Evolutionary conservation across 164 flowering plant genomes (phyloP), one percentile per base, ranked within the genome.

Genomic region (Aristolochia californica): DNA sequence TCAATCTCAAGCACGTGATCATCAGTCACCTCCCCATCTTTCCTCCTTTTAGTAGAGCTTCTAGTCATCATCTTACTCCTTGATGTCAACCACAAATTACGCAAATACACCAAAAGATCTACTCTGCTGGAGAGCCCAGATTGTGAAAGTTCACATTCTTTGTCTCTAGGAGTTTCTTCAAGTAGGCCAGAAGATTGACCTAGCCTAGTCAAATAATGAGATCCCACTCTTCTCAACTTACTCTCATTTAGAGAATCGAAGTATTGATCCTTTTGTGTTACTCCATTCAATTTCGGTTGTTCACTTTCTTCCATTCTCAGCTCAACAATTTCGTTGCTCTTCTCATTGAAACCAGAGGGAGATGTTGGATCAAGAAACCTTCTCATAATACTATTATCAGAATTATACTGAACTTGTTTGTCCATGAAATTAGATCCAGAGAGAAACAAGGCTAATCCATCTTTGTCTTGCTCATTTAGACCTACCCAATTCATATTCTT

Each of bases 371-470:
- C 80, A 62, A 70, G 67, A 65, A 70, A 74, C 60, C 74, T 63
- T 52, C 63, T 63, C 69, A 74, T 63, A 22, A 70, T 65, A 45
- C 60, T 67, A 61, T 69, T 65, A 28, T 70, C 65, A 2, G 59
- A 43, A 26, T 70, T 70, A 69, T 59, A 40, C 45, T 23, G 61
- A 5, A 28, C 30, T 20, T 18, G 49, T 24, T 65, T 60, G 21
- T 61, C 64, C 16, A 21, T 40, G 11, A 56, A 48, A 68, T 62
- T 62, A 23, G 70, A 76, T 17, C 82, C 80, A 53, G 78, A 70
- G 44, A 80, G 77, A 76, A 80, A 80, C 60, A 64, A 60, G 4
- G 80, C 77, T 52, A 80, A 71, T 28, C 70, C 74, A 69, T 80
- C 76, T 27, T 67, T 67, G 28, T 80, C 85, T 56, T 69, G 80